phyloP scores from a whole-genome alignment of 2,329 filamentous ascomycete genomes.

The Aurifilum marmelostoma region DNA sequence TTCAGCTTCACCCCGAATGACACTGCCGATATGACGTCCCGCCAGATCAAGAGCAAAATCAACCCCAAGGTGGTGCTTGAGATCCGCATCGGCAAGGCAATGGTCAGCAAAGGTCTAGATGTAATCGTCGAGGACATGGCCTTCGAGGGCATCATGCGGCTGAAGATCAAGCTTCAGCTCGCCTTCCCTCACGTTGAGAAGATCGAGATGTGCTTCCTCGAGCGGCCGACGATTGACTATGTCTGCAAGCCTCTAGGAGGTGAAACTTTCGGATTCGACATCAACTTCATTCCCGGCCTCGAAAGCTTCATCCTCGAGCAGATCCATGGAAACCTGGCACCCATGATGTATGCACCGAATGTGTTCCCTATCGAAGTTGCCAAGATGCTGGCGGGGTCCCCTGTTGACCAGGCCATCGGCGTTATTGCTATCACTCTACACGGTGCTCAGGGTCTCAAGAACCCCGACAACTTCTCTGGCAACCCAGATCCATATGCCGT shows the following conservation, averaged over 20 bases:
- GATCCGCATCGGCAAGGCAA: constrained; percentile 90
- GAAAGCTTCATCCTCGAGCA: constrained; percentile 94
- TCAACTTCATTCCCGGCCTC: constrained; percentile 96
- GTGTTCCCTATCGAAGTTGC: constrained; percentile 98
- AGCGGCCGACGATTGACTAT: constrained; percentile 88
- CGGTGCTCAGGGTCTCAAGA: constrained; percentile 89
- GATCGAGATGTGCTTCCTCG: constrained; percentile 93
- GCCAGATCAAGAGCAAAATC: constrained; percentile 91
- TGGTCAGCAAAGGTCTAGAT: constrained; percentile 95
- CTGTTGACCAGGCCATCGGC: constrained; percentile 94
- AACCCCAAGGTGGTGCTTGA: constrained; percentile 97
- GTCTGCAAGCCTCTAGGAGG: constrained; percentile 97
- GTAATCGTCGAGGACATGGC: constrained; percentile 98
- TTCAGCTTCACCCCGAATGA: constrained; percentile 99
- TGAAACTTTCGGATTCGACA: constrained; percentile 94
- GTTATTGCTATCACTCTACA: constrained; percentile 91
- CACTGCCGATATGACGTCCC: constrained; percentile 83
- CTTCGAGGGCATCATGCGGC: constrained; percentile 91
- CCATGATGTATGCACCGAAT: constrained; percentile 98
- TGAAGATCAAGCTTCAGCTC: constrained; percentile 97
- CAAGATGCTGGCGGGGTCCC: constrained; percentile 93
- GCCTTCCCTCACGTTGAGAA: constrained; percentile 95
- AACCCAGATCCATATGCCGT: constrained; percentile 89
- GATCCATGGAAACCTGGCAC: constrained; percentile 89
- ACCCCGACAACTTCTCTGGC: constrained; percentile 89